Evolutionary conservation across 805 yeast genomes (phyloP).

Genomic region (Candida glaebosa): DNA sequence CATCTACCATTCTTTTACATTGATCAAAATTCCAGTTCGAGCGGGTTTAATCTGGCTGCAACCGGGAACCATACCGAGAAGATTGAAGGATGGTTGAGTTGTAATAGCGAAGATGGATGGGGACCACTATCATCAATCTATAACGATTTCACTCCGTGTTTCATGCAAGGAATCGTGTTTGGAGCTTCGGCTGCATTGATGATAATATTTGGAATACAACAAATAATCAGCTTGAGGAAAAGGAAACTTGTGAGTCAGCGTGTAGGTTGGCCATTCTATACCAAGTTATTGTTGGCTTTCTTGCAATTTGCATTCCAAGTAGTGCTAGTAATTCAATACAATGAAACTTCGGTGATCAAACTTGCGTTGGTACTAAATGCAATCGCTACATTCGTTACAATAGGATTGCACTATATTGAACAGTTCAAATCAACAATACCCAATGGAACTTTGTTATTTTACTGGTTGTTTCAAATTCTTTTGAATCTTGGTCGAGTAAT

Average conservation of each 20-base stretch:
- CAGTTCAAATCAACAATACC: slow-evolving; percentile 64
- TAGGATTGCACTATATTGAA: slow-evolving; percentile 66
- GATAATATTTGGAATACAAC: slow-evolving; percentile 40
- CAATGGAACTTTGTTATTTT: slow-evolving; percentile 63
- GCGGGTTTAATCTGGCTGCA: not conserved
- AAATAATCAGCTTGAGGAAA: slow-evolving; percentile 29
- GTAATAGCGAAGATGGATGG: slow-evolving; percentile 40
- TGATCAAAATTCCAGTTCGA: not conserved
- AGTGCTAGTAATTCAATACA: slow-evolving; percentile 13
- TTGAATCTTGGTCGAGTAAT: slow-evolving; percentile 45
- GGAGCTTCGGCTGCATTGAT: slow-evolving; percentile 39
- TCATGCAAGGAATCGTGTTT: slow-evolving; percentile 51
- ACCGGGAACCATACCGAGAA: not conserved
- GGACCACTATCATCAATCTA: slow-evolving; percentile 33
- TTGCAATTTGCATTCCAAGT: slow-evolving; percentile 38
- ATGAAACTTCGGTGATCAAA: slow-evolving; percentile 21
- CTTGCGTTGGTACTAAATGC: slow-evolving; percentile 26
- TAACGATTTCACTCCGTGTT: slow-evolving; percentile 60
- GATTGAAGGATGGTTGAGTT: slow-evolving; percentile 10
- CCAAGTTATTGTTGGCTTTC: slow-evolving; percentile 37
- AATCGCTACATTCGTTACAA: slow-evolving; percentile 48
- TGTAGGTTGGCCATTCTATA: slow-evolving; percentile 36
- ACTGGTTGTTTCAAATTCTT: slow-evolving; percentile 63
- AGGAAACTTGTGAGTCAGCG: slow-evolving; percentile 25
- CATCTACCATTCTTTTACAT: slow-evolving; percentile 13